phyloP scores from a whole-genome alignment of 352 stramenopile genomes.

The Phytopythium vexans region DNA sequence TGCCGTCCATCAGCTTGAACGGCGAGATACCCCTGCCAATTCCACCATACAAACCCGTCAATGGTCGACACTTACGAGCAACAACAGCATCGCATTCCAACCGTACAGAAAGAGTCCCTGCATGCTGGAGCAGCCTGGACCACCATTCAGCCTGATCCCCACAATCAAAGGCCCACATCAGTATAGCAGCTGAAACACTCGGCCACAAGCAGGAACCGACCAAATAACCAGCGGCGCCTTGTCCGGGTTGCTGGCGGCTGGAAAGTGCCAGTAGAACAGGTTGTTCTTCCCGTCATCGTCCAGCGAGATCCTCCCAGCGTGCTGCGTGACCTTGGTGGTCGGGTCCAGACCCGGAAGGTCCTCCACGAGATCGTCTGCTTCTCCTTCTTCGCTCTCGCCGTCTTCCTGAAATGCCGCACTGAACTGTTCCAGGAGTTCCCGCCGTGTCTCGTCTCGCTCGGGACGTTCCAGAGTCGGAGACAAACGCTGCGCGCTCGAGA shows the following conservation, averaged over 20 bases:
- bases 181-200: neutral
- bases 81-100: neutral
- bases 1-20: constrained; percentile 53
- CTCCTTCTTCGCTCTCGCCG: constrained; percentile 8
- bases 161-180: neutral
- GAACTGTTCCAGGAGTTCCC: too few species aligned
- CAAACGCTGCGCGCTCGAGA: too few species aligned
- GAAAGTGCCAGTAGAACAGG: constrained; percentile 85
- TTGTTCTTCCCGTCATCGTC: constrained; percentile 42
- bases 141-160: constrained; percentile 61
- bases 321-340: constrained; percentile 50
- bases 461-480: too few species aligned
- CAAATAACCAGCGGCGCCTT: constrained; percentile 67
- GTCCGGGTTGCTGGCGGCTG: constrained; percentile 36
- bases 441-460: too few species aligned
- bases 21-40: constrained; percentile 51
- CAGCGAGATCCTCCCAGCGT: constrained; percentile 59
- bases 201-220: constrained; percentile 17
- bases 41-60: neutral
- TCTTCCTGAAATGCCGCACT: too few species aligned
- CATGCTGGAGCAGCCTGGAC: constrained; percentile 80
- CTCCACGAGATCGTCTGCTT: constrained; percentile 35
- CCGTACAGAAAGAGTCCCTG: constrained; percentile 69
- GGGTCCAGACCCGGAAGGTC: constrained; percentile 53
- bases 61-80: neutral